Base-by-base conservation (phyloP, 139 green algal genomes). In the Pleodorina starrii region DNA sequence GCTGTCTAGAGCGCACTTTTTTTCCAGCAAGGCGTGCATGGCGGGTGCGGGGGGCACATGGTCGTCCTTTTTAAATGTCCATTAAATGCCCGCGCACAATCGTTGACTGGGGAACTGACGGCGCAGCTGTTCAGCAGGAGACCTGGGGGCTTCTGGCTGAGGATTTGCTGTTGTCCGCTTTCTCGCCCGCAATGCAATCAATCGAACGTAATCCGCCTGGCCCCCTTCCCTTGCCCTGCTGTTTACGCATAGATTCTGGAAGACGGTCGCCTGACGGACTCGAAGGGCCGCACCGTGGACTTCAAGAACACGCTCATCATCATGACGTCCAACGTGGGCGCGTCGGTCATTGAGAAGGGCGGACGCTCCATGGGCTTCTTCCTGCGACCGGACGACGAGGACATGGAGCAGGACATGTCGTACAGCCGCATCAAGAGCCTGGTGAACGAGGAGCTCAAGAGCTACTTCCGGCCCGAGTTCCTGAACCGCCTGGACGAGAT, bases 281-380 rank as follows among this genome's bases (percentile, higher is more conserved):
- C 92, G 90, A 97, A 98, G 94, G 98, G 98, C 48, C 96, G 98
- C 79, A 98, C 95, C 0, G 97, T 99, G 42, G 97, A 99, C 95
- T 99, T 99, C 95, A 99, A 99, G 94, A 99, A 99, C 96, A 99
- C 96, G 44, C 93, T 99, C 63, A 97, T 99, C 92, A 99, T 99
- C 95, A 98, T 99, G 95, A 99, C 98, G 21, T 98, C 95, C 86
- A 99, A 99, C 92, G 98, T 99, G 27, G 98, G 98, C 46, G 95
- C 93, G 73, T 95, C 89, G 44, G 98, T 99, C 25, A 99, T 99
- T 89, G 98, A 99, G 94, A 99, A 99, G 95, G 91, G 91, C 63
- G 93, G 93, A 48, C 93, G 93, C 92, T 92, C 90, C 85, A 94
- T 95, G 54, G 93, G 93, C 84, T 95, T 95, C 91, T 95, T 95